Conservation (phyloP, 805 yeast species). For the Ogataea salicorniae region DNA sequence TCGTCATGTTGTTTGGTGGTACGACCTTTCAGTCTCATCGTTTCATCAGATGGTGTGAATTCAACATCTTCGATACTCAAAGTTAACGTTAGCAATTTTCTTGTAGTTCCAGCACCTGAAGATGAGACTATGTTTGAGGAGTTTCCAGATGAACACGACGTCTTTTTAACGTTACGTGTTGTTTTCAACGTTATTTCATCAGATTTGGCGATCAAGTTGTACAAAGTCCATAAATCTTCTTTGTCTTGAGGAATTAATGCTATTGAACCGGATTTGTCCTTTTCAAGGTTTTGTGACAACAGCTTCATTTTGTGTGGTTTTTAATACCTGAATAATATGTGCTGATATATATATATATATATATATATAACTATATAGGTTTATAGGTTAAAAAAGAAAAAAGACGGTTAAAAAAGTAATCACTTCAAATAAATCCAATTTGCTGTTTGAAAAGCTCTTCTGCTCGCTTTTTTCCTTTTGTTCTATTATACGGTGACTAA, state of each 20-base stretch:
- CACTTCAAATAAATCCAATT: too few relatives aligned
- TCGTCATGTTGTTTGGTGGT: constrained; percentile 63
- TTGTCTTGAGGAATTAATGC: constrained; percentile 77
- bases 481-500: too few relatives aligned
- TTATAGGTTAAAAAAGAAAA: too few relatives aligned
- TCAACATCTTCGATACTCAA: constrained; percentile 65
- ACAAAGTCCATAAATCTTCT: constrained; percentile 86
- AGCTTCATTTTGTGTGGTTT: constrained; percentile 43
- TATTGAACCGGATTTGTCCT: constrained; percentile 60
- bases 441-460: too few relatives aligned
- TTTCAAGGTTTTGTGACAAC: constrained; percentile 43
- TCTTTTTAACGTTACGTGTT: constrained; percentile 51
- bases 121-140: constrained; percentile 5
- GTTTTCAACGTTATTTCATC: constrained; percentile 73
- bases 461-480: too few relatives aligned
- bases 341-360: too few relatives aligned
- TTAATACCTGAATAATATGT: too few relatives aligned
- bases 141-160: constrained; percentile 5
- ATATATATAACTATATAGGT: too few relatives aligned
- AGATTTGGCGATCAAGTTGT: constrained; percentile 70
- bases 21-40: constrained; percentile 75
- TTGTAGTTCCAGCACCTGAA: constrained; percentile 34
- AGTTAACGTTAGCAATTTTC: constrained; percentile 57
- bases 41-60: constrained; percentile 71
- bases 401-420: background rate